Evolutionary conservation across 2,329 filamentous ascomycete species (phyloP), one percentile per base, ranked within the genome.

Genomic region (Botrytis paeoniae): DNA sequence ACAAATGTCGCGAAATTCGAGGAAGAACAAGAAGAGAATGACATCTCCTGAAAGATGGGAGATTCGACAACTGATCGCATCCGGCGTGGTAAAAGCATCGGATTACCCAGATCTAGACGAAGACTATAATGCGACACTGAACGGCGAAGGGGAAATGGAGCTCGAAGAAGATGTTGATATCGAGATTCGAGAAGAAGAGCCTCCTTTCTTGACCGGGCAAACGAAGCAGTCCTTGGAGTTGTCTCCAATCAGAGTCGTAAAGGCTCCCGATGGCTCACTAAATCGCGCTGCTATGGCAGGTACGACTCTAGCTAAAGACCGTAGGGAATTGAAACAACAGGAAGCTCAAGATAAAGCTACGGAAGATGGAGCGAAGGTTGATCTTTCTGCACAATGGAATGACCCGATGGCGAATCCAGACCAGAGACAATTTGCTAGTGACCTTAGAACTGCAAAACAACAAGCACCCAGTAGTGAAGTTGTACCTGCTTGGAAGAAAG

Each of bases 1-100:
- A 60, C 86, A 88, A 57, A 86, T 86, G 43, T 84, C 86, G 70
- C 65, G 77, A 65, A 85, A 85, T 59, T 86, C 85, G 0, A 84
- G 86, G 76, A 88, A 86, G 63, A 91, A 91, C 72, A 94, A 93
- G 81, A 99, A 99, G 85, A 88, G 96, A 70, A 91, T 98, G 91
- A 98, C 95, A 0, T 98, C 95, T 22, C 96, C 96, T 1, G 96
- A 99, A 81, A 86, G 96, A 80, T 99, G 96, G 95, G 96, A 99
- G 81, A 98, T 99, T 75, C 90, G 95, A 75, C 96, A 99, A 80
- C 86, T 99, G 70, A 98, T 99, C 79, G 94, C 95, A 5, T 97
- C 96, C 7, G 96, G 97, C 63, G 95, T 97, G 14, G 92, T 94
- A 29, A 97, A 96, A 78, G 95, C 94, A 0, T 93, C 93, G 0